Conservation (phyloP, 805 yeast genomes). For the Candida maltosa region DNA sequence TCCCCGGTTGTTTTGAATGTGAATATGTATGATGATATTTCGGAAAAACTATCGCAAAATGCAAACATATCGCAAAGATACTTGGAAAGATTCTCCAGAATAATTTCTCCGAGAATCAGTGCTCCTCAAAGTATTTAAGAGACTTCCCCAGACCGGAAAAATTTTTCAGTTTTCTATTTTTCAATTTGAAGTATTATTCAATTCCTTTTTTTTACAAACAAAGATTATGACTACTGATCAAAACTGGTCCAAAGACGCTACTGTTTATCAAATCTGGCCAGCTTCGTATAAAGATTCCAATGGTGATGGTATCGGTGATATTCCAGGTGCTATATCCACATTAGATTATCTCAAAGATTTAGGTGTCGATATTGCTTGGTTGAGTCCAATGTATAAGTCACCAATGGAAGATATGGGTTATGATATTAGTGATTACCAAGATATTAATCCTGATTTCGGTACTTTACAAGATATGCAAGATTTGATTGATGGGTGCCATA, state of each 20-base stretch:
- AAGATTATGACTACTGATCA: slow-evolving; percentile 8
- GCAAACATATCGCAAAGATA: no score
- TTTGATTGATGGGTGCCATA: slow-evolving; percentile 45
- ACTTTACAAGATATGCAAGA: slow-evolving; percentile 50
- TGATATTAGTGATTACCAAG: slow-evolving; percentile 54
- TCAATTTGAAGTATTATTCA: not conserved
- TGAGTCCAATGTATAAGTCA: slow-evolving; percentile 55
- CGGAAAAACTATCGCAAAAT: no score
- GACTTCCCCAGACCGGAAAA: no score
- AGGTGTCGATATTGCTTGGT: slow-evolving; percentile 54
- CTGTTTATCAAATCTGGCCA: slow-evolving; percentile 61
- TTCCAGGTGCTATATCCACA: slow-evolving; percentile 50
- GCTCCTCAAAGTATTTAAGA: no score
- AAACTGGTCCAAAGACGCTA: slow-evolving; percentile 55
- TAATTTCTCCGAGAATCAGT: no score
- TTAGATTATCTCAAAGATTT: slow-evolving; percentile 49
- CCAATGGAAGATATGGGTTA: slow-evolving; percentile 66
- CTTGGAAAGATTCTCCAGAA: no score
- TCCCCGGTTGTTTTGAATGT: no score
- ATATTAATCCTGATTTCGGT: slow-evolving; percentile 51
- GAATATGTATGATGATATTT: no score
- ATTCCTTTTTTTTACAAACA: not conserved
- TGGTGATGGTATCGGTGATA: slow-evolving; percentile 58
- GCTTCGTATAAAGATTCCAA: slow-evolving; percentile 59
- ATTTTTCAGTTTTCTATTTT: no score